phyloP scores from a whole-genome alignment of 2,329 filamentous ascomycete genomes.

The Fusarium anthophilum region DNA sequence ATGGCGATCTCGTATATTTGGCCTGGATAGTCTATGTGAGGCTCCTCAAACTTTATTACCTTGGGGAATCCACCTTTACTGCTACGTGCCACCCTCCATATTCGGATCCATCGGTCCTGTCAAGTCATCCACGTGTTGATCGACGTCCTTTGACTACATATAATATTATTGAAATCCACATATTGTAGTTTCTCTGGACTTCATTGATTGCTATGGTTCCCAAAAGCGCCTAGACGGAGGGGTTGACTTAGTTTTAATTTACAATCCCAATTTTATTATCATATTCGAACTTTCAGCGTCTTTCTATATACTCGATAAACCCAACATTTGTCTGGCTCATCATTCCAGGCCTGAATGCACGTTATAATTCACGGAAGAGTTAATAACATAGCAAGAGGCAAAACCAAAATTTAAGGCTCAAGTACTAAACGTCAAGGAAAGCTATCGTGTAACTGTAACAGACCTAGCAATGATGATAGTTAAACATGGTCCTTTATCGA shows the following conservation, averaged over 20 bases:
- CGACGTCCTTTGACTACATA: background rate
- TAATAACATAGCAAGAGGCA: background rate
- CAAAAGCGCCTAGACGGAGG: background rate
- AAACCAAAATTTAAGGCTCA: accelerated
- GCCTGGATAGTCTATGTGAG: background rate
- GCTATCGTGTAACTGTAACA: accelerated
- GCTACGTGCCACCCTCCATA: background rate
- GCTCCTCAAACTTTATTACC: background rate
- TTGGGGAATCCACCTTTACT: background rate
- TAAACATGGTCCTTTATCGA: accelerated
- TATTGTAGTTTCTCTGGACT: no score
- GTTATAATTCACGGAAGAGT: accelerated
- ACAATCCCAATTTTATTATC: background rate
- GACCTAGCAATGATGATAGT: background rate
- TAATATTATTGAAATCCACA: background rate
- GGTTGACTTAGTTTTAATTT: background rate
- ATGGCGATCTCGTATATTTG: background rate
- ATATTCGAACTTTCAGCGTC: background rate
- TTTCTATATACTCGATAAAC: background rate
- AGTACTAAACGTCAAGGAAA: background rate
- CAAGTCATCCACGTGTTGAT: background rate
- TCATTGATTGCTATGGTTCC: background rate
- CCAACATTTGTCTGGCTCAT: accelerated
- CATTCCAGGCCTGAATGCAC: background rate
- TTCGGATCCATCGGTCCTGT: background rate